Evolutionary conservation across 2,329 filamentous ascomycete genomes (phyloP).

Genomic region (Metarhizium brunneum): DNA sequence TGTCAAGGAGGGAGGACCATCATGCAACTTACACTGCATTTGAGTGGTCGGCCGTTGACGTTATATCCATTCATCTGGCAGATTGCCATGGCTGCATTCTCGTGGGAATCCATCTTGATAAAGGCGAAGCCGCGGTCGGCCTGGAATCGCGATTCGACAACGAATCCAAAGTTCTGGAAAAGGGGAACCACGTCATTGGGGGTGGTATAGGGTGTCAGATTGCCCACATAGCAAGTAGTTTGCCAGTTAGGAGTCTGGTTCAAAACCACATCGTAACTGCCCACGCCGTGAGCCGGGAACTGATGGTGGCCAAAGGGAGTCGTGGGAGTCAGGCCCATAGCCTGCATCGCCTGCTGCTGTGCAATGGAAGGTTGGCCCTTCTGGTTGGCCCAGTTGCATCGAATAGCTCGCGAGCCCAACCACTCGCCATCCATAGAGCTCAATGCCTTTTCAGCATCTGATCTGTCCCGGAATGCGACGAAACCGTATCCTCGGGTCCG

Average conservation of each 20-base stretch:
- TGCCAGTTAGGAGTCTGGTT: slow-evolving; percentile 95
- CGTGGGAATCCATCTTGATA: slow-evolving; percentile 98
- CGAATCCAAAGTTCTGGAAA: slow-evolving; percentile 97
- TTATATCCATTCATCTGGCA: slow-evolving; percentile 98
- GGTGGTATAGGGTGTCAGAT: slow-evolving; percentile 93
- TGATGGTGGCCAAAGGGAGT: slow-evolving; percentile 96
- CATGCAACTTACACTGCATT: slow-evolving; percentile 81
- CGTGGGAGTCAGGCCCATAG: slow-evolving; percentile 96
- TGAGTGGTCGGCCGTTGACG: slow-evolving; percentile 90
- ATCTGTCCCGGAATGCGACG: slow-evolving; percentile 89
- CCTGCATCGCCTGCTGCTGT: slow-evolving; percentile 92
- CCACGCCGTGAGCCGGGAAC: slow-evolving; percentile 92
- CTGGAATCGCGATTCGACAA: slow-evolving; percentile 95
- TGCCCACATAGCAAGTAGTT: slow-evolving; percentile 96
- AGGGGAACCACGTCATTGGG: slow-evolving; percentile 94
- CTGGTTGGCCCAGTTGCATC: slow-evolving; percentile 99
- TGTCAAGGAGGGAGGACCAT: slow-evolving; percentile 13
- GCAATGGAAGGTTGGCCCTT: slow-evolving; percentile 99
- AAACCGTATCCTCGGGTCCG: slow-evolving; percentile 96
- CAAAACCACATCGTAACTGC: slow-evolving; percentile 96
- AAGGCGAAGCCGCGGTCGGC: slow-evolving; percentile 97
- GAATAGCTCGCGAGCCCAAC: slow-evolving; percentile 95
- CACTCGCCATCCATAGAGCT: slow-evolving; percentile 99
- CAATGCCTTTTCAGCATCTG: slow-evolving; percentile 89
- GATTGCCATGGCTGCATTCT: slow-evolving; percentile 97